Percentiles rank a stretch among this genome's conserved stretches.
These are phyloP conservation scores for Berkeleyomyces basicola DNA, from an alignment of 2,329 filamentous ascomycete genomes.

Conservation along the genomic window DNA sequence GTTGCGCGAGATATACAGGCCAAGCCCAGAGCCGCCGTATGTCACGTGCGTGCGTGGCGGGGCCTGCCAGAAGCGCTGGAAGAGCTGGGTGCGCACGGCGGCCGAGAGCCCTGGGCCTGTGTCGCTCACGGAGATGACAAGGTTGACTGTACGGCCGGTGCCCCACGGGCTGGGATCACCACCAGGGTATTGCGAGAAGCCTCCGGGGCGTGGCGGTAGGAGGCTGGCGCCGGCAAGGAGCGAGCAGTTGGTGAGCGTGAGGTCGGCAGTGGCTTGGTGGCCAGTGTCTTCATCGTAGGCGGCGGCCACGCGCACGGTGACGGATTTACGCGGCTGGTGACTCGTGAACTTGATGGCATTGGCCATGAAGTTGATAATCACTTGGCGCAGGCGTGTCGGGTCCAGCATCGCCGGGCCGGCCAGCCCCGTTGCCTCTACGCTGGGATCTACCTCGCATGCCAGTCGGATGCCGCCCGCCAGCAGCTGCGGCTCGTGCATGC, in stretches of 20 bases:
- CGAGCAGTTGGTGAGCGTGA: conserved; percentile 21
- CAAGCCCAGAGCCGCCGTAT: conserved; percentile 53
- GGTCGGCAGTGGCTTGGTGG: conserved; percentile 40
- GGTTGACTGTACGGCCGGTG: conserved; percentile 49
- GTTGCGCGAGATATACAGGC: conserved; percentile 61
- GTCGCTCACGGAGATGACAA: conserved; percentile 57
- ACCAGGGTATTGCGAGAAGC: conserved; percentile 13
- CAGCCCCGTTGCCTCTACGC: conserved; percentile 45
- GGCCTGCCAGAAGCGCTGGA: conserved; percentile 53
- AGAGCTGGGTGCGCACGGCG: conserved; percentile 49
- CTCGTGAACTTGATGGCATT: conserved; percentile 51
- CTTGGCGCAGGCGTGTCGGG: conserved; percentile 56
- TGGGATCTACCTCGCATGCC: conserved; percentile 50
- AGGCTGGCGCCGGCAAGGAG: conserved; percentile 3
- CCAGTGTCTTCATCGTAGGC: conserved; percentile 34
- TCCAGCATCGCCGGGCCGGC: conserved; percentile 50
- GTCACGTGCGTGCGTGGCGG: conserved; percentile 54
- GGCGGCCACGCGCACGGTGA: conserved; percentile 48
- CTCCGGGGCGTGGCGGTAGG: conserved; percentile 1
- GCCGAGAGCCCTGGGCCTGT: conserved; percentile 50
- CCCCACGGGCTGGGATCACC: conserved; percentile 36
- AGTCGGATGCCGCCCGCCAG: conserved; percentile 55
- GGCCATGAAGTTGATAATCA: conserved; percentile 60
- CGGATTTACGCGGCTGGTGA: conserved; percentile 39
- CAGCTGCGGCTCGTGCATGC: conserved; percentile 67